phyloP scores from a whole-genome alignment of 2,329 filamentous ascomycete genomes.

The Epichloe uncinata region DNA sequence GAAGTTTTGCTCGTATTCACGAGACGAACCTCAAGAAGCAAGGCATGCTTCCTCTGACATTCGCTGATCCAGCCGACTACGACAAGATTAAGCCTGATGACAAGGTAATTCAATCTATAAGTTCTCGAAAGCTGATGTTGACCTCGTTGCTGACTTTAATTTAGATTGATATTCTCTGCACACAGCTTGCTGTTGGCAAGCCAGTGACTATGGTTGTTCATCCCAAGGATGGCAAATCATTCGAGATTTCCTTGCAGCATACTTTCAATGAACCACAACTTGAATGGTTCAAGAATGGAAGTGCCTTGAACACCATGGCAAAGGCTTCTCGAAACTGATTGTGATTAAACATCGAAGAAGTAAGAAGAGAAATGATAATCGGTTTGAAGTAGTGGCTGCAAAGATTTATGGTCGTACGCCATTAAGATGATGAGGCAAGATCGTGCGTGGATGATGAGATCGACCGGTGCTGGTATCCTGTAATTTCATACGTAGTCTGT shows the following conservation, averaged over 20 bases:
- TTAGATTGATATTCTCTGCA: slow-evolving; percentile 69
- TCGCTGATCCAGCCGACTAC: slow-evolving; percentile 88
- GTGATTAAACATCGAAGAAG: neutral
- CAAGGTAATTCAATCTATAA: slow-evolving; percentile 40
- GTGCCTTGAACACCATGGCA: slow-evolving; percentile 96
- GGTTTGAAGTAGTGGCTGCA: neutral
- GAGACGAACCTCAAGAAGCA: slow-evolving; percentile 99
- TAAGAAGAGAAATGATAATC: neutral
- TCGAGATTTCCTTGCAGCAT: slow-evolving; percentile 75
- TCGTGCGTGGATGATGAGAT: neutral
- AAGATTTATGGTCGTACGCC: neutral
- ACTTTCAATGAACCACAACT: slow-evolving; percentile 98
- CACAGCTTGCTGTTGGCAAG: slow-evolving; percentile 82
- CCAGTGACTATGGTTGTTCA: slow-evolving; percentile 85
- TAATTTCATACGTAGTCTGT: slow-evolving; percentile 1
- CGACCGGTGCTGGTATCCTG: neutral
- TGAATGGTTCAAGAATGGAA: slow-evolving; percentile 98
- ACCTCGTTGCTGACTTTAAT: slow-evolving; percentile 11
- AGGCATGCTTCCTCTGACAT: slow-evolving; percentile 98
- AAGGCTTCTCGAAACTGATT: slow-evolving; percentile 37
- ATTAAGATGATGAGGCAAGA: neutral
- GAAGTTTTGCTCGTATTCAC: slow-evolving; percentile 96
- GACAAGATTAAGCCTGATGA: slow-evolving; percentile 92
- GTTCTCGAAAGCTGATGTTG: neutral
- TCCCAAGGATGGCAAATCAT: slow-evolving; percentile 71